These are phyloP conservation scores for Entomortierella lignicola DNA, from an alignment of 192 early-diverging fungal species.

Conservation along the genomic window DNA sequence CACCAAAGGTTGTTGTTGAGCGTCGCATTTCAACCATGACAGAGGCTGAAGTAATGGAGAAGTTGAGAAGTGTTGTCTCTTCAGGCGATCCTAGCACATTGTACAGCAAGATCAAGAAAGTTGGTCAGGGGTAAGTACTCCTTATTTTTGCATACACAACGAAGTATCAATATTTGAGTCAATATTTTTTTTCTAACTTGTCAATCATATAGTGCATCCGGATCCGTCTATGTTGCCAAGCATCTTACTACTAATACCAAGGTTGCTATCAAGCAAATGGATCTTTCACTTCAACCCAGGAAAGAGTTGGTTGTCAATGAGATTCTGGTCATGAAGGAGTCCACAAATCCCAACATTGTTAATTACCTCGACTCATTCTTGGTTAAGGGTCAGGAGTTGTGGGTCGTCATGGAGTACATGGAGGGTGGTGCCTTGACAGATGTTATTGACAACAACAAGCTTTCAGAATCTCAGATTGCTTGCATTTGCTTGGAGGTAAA, in stretches of 20 bases:
- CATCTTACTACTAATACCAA: conserved; percentile 76
- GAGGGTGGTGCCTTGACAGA: conserved; percentile 98
- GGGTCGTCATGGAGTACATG: conserved; percentile 99
- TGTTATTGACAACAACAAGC: conserved; percentile 93
- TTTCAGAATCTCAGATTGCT: conserved; percentile 95
- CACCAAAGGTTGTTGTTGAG: conserved; percentile 66
- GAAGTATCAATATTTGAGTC: not conserved
- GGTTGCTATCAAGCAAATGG: conserved; percentile 97
- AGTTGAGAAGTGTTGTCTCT: conserved; percentile 90
- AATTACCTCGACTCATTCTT: conserved; percentile 96
- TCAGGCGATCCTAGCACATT: conserved; percentile 89
- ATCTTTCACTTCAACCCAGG: conserved; percentile 85
- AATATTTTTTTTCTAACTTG: not conserved
- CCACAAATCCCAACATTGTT: conserved; percentile 95
- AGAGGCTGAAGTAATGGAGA: conserved; percentile 96
- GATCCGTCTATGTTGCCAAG: conserved; percentile 96
- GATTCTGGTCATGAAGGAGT: conserved; percentile 95
- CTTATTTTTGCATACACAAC: not conserved
- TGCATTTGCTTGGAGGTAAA: conserved; percentile 90
- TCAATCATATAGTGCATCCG: conserved; percentile 77
- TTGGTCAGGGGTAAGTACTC: conserved; percentile 92
- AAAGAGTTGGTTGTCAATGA: conserved; percentile 95
- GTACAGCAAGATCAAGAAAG: conserved; percentile 96
- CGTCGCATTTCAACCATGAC: conserved; percentile 89
- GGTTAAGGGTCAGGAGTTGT: conserved; percentile 86